A percentile compares a stretch with the other conserved stretches of the same genome.
Evolutionary conservation across 2,329 filamentous ascomycete genomes (phyloP).

Genomic region (Cryphonectria japonica): DNA sequence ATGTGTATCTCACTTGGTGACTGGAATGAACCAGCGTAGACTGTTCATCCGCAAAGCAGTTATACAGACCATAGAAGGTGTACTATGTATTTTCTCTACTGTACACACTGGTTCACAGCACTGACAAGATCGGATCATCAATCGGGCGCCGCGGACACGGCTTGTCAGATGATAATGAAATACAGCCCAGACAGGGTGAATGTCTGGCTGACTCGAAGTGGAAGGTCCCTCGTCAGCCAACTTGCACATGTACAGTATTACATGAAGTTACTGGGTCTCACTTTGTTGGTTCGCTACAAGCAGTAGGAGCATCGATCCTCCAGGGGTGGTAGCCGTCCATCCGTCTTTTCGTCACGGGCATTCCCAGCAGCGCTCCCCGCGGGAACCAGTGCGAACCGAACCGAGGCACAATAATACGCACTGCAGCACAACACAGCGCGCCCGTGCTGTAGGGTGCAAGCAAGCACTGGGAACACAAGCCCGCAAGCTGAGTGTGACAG

Average conservation of each 20-base stretch:
- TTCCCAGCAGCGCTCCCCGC: conserved; percentile 4
- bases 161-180: background rate
- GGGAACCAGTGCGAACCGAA: background rate
- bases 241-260: background rate
- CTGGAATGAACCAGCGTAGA: background rate
- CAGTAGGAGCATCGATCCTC: background rate
- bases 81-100: too few species aligned
- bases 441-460: background rate
- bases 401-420: background rate
- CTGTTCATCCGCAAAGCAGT: too few species aligned
- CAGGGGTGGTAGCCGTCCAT: background rate
- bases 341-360: background rate
- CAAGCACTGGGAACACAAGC: background rate
- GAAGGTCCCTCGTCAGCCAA: background rate
- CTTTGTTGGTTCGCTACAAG: background rate
- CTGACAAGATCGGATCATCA: background rate
- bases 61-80: too few species aligned
- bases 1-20: background rate
- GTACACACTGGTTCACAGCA: background rate
- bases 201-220: background rate
- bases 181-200: background rate
- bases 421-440: background rate
- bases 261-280: background rate
- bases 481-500: background rate
- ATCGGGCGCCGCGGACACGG: conserved; percentile 10